These are phyloP conservation scores for Beta lomatogona DNA, from an alignment of 179 eudicot genomes.

Conservation along the genomic window DNA sequence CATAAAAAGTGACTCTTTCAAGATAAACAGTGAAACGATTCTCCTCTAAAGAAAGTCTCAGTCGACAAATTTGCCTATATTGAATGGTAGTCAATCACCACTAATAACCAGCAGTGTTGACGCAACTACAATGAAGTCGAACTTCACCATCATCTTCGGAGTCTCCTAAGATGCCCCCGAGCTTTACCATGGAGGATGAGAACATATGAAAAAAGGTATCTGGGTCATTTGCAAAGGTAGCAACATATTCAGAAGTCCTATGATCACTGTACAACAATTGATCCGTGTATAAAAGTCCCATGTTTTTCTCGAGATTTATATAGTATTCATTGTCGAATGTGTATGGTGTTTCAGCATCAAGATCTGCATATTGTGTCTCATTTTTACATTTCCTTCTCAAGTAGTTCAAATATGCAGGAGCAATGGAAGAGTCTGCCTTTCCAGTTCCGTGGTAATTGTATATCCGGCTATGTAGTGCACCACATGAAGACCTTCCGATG, in stretches of 20 bases:
- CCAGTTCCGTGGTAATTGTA: constrained; percentile 52
- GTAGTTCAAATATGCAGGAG: constrained; percentile 53
- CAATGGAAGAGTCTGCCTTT: constrained; percentile 54
- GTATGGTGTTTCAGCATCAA: constrained; percentile 60
- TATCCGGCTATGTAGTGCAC: constrained; percentile 48
- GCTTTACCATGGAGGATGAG: constrained; percentile 69
- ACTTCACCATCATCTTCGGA: constrained; percentile 60
- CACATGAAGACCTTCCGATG: constrained; percentile 66
- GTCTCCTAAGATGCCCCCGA: constrained; percentile 53
- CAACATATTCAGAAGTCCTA: constrained; percentile 48
- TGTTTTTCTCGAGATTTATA: constrained; percentile 54
- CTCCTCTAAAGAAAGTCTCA: no score
- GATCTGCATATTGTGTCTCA: constrained; percentile 45
- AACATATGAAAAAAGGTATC: constrained; percentile 42
- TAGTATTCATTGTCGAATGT: constrained; percentile 58
- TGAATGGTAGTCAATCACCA: neutral
- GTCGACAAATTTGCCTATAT: neutral
- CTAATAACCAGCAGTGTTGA: constrained; percentile 25
- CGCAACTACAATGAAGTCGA: constrained; percentile 50
- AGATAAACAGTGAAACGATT: no score
- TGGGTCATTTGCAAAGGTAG: constrained; percentile 43
- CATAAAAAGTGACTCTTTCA: no score
- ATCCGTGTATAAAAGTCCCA: constrained; percentile 70
- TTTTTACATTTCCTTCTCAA: constrained; percentile 69
- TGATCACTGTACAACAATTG: constrained; percentile 59